These are phyloP conservation scores for Trametes hirsuta DNA, from an alignment of 1,284 basidiomycete species.

Conservation along the genomic window DNA sequence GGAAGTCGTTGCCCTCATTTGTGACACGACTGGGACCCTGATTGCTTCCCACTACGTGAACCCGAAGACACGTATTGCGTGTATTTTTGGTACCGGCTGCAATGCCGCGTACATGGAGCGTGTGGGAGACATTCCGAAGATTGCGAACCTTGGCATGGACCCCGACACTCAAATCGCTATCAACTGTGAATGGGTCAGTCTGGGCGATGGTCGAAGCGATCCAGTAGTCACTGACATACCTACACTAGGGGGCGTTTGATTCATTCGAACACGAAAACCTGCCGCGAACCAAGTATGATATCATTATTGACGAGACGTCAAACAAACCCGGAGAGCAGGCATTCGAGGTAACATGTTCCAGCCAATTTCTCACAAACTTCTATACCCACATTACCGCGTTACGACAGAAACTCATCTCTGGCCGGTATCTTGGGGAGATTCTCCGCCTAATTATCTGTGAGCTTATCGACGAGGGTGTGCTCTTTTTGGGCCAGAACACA, in stretches of 20 bases:
- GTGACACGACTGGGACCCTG: conserved; percentile 97
- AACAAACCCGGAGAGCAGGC: conserved; percentile 98
- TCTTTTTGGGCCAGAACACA: conserved; percentile 97
- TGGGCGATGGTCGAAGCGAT: no score
- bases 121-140: conserved; percentile 77
- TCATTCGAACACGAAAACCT: conserved; percentile 95
- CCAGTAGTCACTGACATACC: background rate
- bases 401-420: conserved; percentile 93
- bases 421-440: conserved; percentile 96
- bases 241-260: conserved; percentile 89
- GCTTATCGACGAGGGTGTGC: conserved; percentile 93
- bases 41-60: conserved; percentile 98
- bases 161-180: conserved; percentile 85
- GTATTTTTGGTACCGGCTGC: conserved; percentile 98
- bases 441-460: conserved; percentile 93
- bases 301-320: conserved; percentile 88
- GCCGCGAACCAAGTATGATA: conserved; percentile 93
- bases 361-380: background rate
- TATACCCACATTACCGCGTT: background rate
- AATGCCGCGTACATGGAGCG: conserved; percentile 98
- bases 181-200: conserved; percentile 91
- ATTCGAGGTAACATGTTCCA: conserved; percentile 65
- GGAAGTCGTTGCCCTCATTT: conserved; percentile 85
- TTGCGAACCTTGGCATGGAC: conserved; percentile 76
- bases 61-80: conserved; percentile 88